A percentile compares a stretch with the other conserved stretches of the same genome.
phyloP scores from a whole-genome alignment of 768 basidiomycete genomes.

The Pisolithus orientalis region DNA sequence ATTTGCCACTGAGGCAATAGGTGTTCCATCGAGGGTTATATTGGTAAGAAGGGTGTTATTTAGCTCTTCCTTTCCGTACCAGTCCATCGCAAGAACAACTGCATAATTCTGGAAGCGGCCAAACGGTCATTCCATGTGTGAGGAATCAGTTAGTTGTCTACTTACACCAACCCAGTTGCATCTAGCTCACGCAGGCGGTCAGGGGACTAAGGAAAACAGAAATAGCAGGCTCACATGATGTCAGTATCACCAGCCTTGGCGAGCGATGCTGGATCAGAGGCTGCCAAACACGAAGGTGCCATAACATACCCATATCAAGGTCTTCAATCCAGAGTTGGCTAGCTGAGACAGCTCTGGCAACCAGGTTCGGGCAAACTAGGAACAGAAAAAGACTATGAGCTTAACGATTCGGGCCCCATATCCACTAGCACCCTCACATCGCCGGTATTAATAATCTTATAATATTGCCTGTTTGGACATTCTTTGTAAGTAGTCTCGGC shows the following conservation, averaged over 20 bases:
- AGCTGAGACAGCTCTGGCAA: slow-evolving; percentile 32
- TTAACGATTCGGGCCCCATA: neutral
- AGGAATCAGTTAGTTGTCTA: neutral
- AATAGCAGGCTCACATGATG: slow-evolving; percentile 14
- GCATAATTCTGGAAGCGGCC: slow-evolving; percentile 23
- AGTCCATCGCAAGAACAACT: slow-evolving; percentile 39
- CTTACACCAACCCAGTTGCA: slow-evolving; percentile 31
- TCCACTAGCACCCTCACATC: slow-evolving; percentile 36
- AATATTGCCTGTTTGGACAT: slow-evolving; percentile 40
- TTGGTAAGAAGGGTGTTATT: slow-evolving; percentile 40
- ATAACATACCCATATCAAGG: slow-evolving; percentile 34
- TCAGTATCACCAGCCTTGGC: slow-evolving; percentile 23
- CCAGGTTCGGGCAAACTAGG: slow-evolving; percentile 30
- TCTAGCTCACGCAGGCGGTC: slow-evolving; percentile 4
- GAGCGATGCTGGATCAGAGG: neutral
- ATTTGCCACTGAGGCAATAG: slow-evolving; percentile 56
- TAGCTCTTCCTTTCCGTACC: slow-evolving; percentile 38
- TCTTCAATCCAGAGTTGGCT: slow-evolving; percentile 31
- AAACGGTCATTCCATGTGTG: neutral
- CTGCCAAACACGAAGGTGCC: neutral
- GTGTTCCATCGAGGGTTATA: slow-evolving; percentile 47
- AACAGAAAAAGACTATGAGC: neutral
- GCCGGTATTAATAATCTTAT: slow-evolving; percentile 45
- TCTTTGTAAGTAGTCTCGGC: slow-evolving; percentile 43
- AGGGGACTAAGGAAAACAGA: neutral